Evolutionary conservation across 208 protist species (phyloP).

Genomic region (Acanthamoeba sp.): DNA sequence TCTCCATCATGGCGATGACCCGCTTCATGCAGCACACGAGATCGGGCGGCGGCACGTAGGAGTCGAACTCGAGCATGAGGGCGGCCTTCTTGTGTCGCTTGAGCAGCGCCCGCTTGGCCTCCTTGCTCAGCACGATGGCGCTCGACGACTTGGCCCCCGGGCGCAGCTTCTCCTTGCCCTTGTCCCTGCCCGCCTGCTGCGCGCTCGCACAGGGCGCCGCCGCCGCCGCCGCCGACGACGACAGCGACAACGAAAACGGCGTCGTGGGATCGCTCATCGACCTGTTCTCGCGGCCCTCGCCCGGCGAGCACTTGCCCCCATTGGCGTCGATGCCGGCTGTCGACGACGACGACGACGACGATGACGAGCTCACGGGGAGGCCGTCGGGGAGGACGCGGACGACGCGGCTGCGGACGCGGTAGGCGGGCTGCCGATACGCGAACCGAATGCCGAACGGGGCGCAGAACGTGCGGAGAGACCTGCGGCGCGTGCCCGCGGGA

Average conservation of each 20-base stretch:
- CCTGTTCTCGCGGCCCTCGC: not conserved
- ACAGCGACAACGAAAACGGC: no score
- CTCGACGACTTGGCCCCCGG: not conserved
- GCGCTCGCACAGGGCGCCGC: no score
- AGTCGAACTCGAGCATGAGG: constrained; percentile 21
- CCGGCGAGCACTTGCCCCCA: no score
- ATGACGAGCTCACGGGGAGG: not conserved
- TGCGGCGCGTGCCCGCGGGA: no score
- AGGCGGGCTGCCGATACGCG: not conserved
- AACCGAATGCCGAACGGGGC: constrained; percentile 19
- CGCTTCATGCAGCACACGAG: constrained; percentile 35
- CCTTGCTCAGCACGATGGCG: not conserved
- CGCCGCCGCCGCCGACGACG: no score
- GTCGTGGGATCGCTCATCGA: constrained; percentile 7
- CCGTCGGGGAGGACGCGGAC: not conserved
- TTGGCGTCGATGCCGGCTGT: not conserved
- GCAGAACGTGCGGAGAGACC: constrained; percentile 22
- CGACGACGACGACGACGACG: not conserved
- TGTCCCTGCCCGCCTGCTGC: not conserved
- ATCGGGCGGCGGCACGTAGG: constrained; percentile 14
- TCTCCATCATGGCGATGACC: constrained; percentile 37
- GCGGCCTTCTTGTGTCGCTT: not conserved
- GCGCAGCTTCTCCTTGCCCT: not conserved
- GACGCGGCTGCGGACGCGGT: not conserved
- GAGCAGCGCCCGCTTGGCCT: not conserved